Conservation (phyloP, 2,329 filamentous ascomycete genomes). For the Magnaporthiopsis incrustans region DNA sequence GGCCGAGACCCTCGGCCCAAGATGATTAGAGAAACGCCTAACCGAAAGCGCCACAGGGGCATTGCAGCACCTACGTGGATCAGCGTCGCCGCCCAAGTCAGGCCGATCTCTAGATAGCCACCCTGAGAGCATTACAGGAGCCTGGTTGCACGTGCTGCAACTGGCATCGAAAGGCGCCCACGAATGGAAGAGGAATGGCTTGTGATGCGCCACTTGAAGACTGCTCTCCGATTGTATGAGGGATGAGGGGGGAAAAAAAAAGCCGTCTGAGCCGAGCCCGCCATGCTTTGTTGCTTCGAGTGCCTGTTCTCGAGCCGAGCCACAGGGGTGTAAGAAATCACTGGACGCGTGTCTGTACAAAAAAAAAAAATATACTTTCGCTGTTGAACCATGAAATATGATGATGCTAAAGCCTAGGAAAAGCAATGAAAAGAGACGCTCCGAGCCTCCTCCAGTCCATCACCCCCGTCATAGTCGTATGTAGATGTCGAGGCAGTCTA, state of each 20-base stretch:
- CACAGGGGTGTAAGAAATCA: background rate
- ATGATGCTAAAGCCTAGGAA: background rate
- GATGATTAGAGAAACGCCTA: too few relatives aligned
- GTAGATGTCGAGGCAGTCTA: conserved; percentile 86
- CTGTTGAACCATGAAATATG: background rate
- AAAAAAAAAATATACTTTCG: background rate
- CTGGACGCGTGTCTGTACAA: background rate
- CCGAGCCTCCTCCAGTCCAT: background rate
- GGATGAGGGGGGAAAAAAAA: background rate
- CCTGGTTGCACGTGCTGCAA: too few relatives aligned
- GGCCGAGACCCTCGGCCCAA: too few relatives aligned
- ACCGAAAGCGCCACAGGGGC: too few relatives aligned
- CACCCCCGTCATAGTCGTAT: conserved; percentile 54
- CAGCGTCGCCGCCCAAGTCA: too few relatives aligned
- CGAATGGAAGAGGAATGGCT: too few relatives aligned
- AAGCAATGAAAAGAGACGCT: background rate
- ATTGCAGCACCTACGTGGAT: too few relatives aligned
- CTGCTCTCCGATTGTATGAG: background rate
- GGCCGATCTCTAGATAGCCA: too few relatives aligned
- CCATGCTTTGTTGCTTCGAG: background rate
- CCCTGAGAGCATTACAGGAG: too few relatives aligned
- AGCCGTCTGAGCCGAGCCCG: background rate
- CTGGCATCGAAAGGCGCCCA: too few relatives aligned
- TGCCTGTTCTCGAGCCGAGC: background rate
- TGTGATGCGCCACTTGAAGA: background rate